Conservation (phyloP, 2,329 filamentous ascomycete species). For the Exophiala aquamarina region DNA sequence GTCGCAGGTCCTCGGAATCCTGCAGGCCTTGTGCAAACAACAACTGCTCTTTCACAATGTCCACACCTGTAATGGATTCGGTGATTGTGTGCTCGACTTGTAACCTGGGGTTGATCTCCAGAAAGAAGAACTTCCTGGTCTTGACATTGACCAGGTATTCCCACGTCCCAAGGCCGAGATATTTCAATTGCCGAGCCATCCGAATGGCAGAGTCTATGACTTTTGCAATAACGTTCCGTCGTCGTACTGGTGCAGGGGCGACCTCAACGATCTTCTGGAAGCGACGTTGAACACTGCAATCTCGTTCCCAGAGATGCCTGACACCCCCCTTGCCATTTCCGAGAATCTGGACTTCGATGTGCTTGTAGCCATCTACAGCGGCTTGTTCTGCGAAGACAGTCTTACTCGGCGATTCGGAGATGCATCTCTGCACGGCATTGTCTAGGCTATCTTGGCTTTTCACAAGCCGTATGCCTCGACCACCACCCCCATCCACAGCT, state of each 20-base stretch:
- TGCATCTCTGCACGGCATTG: conserved; percentile 49
- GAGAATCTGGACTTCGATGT: conserved; percentile 62
- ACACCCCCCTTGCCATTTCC: conserved; percentile 56
- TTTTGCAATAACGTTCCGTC: conserved; percentile 47
- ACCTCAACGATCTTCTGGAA: conserved; percentile 64
- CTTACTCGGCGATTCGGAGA: conserved; percentile 59
- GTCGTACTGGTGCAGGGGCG: conserved; percentile 52
- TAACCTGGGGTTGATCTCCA: conserved; percentile 61
- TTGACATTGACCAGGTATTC: conserved; percentile 60
- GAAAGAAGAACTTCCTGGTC: conserved; percentile 54
- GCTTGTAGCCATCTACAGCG: conserved; percentile 60
- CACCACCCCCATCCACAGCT: conserved; percentile 64
- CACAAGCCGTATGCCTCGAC: conserved; percentile 60
- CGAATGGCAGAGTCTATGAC: conserved; percentile 56
- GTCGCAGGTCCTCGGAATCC: conserved; percentile 37
- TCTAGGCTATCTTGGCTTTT: conserved; percentile 44
- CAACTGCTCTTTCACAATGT: conserved; percentile 58
- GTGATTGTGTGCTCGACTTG: conserved; percentile 65
- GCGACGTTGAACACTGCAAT: conserved; percentile 60
- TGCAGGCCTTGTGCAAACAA: conserved; percentile 52
- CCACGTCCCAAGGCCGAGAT: conserved; percentile 62
- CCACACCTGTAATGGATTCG: conserved; percentile 54
- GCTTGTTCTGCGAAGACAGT: conserved; percentile 63
- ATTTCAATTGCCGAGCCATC: conserved; percentile 52
- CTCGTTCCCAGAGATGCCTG: conserved; percentile 59